A percentile compares a stretch with the other conserved stretches of the same genome.
phyloP scores from a whole-genome alignment of 2,329 filamentous ascomycete genomes.

The Sclerotinia subarctica region DNA sequence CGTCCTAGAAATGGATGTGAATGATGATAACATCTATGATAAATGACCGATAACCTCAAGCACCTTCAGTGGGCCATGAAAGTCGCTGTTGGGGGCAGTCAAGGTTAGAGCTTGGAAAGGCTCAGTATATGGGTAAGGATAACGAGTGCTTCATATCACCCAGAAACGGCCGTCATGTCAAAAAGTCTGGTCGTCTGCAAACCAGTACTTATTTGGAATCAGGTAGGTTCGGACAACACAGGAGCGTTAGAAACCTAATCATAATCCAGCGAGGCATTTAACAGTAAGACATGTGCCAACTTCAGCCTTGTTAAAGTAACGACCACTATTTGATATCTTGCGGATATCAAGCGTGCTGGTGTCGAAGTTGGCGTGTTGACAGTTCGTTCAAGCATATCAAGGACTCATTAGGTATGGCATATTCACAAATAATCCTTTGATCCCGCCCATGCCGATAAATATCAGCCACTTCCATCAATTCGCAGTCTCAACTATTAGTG shows the following conservation, averaged over 20 bases:
- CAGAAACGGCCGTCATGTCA: constrained; percentile 10
- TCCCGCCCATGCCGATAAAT: background rate
- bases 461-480: constrained; percentile 14
- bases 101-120: constrained; percentile 8
- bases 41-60: background rate
- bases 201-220: background rate
- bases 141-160: constrained; percentile 12
- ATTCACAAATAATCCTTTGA: constrained; percentile 20
- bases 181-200: background rate
- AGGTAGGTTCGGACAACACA: background rate
- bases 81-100: constrained; percentile 4
- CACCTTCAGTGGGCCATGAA: constrained; percentile 3
- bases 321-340: constrained; percentile 6
- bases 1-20: constrained; percentile 2
- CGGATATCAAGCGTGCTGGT: background rate
- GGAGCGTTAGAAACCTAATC: constrained; percentile 13
- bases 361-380: background rate
- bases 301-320: constrained; percentile 14
- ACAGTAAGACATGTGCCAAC: constrained; percentile 9
- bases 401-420: constrained; percentile 20
- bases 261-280: constrained; percentile 4
- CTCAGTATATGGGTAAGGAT: constrained; percentile 7
- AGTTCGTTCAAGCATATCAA: constrained; percentile 20
- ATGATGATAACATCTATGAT: constrained; percentile 10
- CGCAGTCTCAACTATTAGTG: constrained; percentile 13